Evolutionary conservation across 1,284 basidiomycete species (phyloP), one percentile per base, ranked within the genome.

Genomic region (Malassezia sympodialis): DNA sequence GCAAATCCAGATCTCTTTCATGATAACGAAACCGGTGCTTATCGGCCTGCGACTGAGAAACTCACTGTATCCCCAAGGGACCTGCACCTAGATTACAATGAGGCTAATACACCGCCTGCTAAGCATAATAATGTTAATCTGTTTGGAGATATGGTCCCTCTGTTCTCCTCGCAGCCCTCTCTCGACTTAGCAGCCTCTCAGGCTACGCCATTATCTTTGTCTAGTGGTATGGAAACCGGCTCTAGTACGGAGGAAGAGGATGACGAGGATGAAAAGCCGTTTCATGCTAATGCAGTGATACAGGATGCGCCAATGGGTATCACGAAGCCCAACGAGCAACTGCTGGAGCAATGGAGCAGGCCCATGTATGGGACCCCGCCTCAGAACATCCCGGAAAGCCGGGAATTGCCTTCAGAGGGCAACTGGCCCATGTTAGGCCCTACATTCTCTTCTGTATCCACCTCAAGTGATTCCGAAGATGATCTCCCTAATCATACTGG

Each of bases 171-270:
- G 23, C 24, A 24, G 10, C 41, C 41, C 24, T 35, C 46, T 14
- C 5, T 21, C 6, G 26, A 15, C 5, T 35, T 42, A 1, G 4
- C n/a, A 17, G 34, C 28, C 7, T 40, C 34, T 2, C 37, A 37
- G 27, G 8, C 49, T 4, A 27, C 27, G 31, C 52, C 52, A 4
- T 52, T 48, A 7, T 24, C 41, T 14, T 11, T 46, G 27, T 52
- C 49, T 15, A 51, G 48, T 34, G 46, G 49, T 0, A 57, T 57
- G 49, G 55, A 57, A 40, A 51, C 37, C 4, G 50, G 55, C 15
- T 57, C 55, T 6, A 57, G 55, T 30, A 57, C 49, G 8, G 55
- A 57, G 24, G 55, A 57, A 30, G 55, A 57, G 12, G 55, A 57
- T 37, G 55, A 57, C 35, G 55, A 57, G 41, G 55, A 57, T 41